Conservation (phyloP, 1,284 basidiomycete genomes). For the Nidula niveotomentosa region DNA sequence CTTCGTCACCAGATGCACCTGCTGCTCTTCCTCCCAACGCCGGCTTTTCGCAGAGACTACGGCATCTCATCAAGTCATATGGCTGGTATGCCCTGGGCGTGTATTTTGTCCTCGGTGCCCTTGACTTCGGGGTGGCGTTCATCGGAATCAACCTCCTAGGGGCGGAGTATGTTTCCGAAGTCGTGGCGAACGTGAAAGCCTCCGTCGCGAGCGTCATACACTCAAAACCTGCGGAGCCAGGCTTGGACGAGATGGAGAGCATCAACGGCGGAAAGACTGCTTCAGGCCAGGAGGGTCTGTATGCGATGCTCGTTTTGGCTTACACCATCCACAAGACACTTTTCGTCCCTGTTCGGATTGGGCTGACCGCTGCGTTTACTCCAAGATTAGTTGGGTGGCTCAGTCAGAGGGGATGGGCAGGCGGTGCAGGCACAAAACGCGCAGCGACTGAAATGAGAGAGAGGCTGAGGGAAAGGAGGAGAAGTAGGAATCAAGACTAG, state of each 20-base stretch:
- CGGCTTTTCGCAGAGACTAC: constrained; percentile 73
- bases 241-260: constrained; percentile 55
- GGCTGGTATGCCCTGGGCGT: constrained; percentile 93
- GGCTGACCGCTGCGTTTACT: constrained; percentile 86
- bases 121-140: constrained; percentile 87
- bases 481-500: constrained; percentile 8
- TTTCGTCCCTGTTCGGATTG: constrained; percentile 89
- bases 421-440: constrained; percentile 62
- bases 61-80: constrained; percentile 87
- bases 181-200: constrained; percentile 61
- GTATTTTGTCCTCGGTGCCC: constrained; percentile 67
- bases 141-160: constrained; percentile 85
- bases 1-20: constrained; percentile 15
- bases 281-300: constrained; percentile 67
- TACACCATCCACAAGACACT: constrained; percentile 97
- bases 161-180: constrained; percentile 82
- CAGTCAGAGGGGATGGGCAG: constrained; percentile 72
- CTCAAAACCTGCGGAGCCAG: constrained; percentile 60
- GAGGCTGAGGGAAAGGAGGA: constrained; percentile 37
- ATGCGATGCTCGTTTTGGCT: constrained; percentile 90
- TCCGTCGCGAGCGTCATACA: constrained; percentile 41
- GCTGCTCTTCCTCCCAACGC: constrained; percentile 42
- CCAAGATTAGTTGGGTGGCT: constrained; percentile 85
- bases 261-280: constrained; percentile 18
- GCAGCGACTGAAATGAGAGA: constrained; percentile 67